Evolutionary conservation across 2,329 filamentous ascomycete species (phyloP).

Genomic region (Penicillium rolfsii): DNA sequence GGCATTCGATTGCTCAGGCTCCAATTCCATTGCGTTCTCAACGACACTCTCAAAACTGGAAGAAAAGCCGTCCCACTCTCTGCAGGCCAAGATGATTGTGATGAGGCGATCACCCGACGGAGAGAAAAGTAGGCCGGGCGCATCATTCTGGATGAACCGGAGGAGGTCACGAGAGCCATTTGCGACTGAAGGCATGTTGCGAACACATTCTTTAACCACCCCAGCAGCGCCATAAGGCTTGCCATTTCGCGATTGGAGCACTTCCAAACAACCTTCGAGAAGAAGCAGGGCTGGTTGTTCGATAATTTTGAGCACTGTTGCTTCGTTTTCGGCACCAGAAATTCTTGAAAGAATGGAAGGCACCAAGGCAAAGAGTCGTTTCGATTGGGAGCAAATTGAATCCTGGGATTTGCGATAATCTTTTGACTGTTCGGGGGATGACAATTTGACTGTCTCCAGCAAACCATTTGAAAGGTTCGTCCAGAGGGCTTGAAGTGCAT

Average conservation of each 20-base stretch:
- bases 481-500: slow-evolving; percentile 64
- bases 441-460: slow-evolving; percentile 69
- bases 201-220: slow-evolving; percentile 58
- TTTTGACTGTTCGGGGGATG: slow-evolving; percentile 78
- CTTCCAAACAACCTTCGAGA: slow-evolving; percentile 53
- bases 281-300: slow-evolving; percentile 45
- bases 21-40: slow-evolving; percentile 38
- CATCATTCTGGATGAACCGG: slow-evolving; percentile 59
- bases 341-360: slow-evolving; percentile 40
- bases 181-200: slow-evolving; percentile 48
- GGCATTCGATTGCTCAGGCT: slow-evolving; percentile 37
- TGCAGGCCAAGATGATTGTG: slow-evolving; percentile 64
- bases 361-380: slow-evolving; percentile 68
- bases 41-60: slow-evolving; percentile 44
- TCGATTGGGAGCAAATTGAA: slow-evolving; percentile 65
- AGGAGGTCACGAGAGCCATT: slow-evolving; percentile 49
- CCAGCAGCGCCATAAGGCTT: slow-evolving; percentile 69
- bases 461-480: slow-evolving; percentile 62
- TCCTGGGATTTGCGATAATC: slow-evolving; percentile 75
- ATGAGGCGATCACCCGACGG: slow-evolving; percentile 70
- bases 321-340: slow-evolving; percentile 30
- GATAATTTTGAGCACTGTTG: slow-evolving; percentile 37
- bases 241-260: slow-evolving; percentile 60
- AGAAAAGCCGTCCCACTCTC: slow-evolving; percentile 48
- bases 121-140: slow-evolving; percentile 65